Conservation (phyloP, 1,284 basidiomycete genomes). For the Anthracocystis walkeri region DNA sequence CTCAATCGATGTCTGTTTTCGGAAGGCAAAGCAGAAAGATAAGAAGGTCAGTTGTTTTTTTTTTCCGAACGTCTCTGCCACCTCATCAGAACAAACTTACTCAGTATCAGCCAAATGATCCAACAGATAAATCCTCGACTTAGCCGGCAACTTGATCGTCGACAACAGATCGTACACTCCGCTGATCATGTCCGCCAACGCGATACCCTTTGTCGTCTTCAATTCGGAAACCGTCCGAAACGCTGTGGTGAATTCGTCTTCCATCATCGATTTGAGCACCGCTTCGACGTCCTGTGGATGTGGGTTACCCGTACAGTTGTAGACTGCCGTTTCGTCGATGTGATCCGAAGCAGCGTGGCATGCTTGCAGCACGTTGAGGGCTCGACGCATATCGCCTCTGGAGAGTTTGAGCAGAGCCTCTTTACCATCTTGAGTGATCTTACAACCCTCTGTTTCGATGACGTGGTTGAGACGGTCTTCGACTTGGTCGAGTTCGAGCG, state of each 20-base stretch:
- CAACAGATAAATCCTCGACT: constrained; percentile 88
- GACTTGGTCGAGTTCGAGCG: constrained; percentile 86
- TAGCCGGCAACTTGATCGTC: constrained; percentile 84
- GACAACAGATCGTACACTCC: constrained; percentile 92
- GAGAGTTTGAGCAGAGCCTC: constrained; percentile 90
- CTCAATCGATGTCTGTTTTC: constrained; percentile 88
- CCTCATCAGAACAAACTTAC: constrained; percentile 74
- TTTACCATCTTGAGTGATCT: constrained; percentile 86
- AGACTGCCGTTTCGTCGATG: constrained; percentile 90
- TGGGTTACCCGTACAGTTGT: constrained; percentile 95
- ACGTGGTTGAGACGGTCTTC: constrained; percentile 84
- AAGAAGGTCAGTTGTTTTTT: background rate
- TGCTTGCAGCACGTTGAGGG: constrained; percentile 94
- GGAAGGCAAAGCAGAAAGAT: background rate
- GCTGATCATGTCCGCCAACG: constrained; percentile 92
- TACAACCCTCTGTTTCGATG: constrained; percentile 86
- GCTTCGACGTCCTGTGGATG: constrained; percentile 92
- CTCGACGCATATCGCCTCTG: constrained; percentile 96
- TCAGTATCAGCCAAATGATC: constrained; percentile 85
- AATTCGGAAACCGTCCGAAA: constrained; percentile 86
- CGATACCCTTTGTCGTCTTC: constrained; percentile 91
- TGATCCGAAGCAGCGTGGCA: constrained; percentile 94
- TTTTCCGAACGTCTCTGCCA: too few species aligned
- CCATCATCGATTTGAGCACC: constrained; percentile 94
- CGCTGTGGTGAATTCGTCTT: constrained; percentile 93